Evolutionary conservation across 257 asterid genomes (phyloP).

Genomic region (Solanum neorickii): DNA sequence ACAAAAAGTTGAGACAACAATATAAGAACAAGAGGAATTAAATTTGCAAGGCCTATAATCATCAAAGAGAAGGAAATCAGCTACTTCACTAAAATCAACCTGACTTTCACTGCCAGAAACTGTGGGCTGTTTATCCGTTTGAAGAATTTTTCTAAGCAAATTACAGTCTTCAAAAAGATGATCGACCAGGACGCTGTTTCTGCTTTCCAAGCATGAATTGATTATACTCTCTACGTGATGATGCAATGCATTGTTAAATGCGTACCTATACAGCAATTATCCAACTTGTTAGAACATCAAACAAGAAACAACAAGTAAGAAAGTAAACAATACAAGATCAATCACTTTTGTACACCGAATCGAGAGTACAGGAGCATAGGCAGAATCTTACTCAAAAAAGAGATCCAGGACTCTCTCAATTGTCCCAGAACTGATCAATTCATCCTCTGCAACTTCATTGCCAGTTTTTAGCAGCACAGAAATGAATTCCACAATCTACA

Average conservation of each 20-base stretch:
- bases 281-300: not conserved
- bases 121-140: conserved; percentile 45
- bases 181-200: conserved; percentile 35
- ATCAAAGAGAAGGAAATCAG: not conserved
- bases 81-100: conserved; percentile 23
- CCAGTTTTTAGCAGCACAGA: conserved; percentile 80
- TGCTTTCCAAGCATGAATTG: conserved; percentile 83
- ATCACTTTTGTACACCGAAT: not conserved
- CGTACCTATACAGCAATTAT: conserved; percentile 42
- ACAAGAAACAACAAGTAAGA: not conserved
- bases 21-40: not conserved
- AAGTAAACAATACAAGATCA: not conserved
- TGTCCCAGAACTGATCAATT: conserved; percentile 71
- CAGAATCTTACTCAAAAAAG: conserved; percentile 66
- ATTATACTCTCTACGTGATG: conserved; percentile 89
- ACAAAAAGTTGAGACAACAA: not conserved
- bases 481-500: conserved; percentile 78
- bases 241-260: conserved; percentile 89
- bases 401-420: conserved; percentile 74
- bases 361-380: not conserved
- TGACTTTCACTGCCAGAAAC: conserved; percentile 39
- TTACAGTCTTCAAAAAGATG: conserved; percentile 73
- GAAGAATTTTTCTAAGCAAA: conserved; percentile 63
- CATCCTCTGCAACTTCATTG: conserved; percentile 74
- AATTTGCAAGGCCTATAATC: not conserved